Base-by-base conservation (phyloP, 352 stramenopile species). In the Globisporangium sylvaticum region DNA sequence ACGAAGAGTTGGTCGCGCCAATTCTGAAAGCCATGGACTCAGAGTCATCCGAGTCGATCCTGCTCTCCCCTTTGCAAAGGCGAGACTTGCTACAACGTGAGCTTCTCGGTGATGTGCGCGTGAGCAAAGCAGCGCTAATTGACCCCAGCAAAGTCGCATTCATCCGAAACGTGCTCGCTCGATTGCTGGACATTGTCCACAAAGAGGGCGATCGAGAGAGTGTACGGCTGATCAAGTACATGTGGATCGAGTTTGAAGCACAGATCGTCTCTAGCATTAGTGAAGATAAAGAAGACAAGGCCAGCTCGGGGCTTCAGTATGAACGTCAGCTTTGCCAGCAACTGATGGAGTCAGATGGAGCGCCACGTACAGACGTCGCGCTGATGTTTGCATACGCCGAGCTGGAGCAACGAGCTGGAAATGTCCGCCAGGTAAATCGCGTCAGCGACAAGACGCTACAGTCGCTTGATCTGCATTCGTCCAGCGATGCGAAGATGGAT, bases 371-470 rank as follows among this genome's bases (percentile, higher is more conserved):
- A 25, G 67, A 78, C 55, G 68, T 76, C 58, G 32, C 59, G 27
- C 68, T 80, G 53, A 66, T 90, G 62, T 75, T 71, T 55, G 71
- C 78, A 12, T 91, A 94, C 55, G 80, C 83, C 7, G 72, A 80
- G 29, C 34, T 90, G 18, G 85, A 93, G 55, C 65, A 77, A 24
- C 64, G 60, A 10, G n/a, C 85, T 18, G 68, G 74, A 18, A 87
- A 90, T 44, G 46, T 67, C 1, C 76, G 74, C 8, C 78, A 88
- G 58, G 69, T 82, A 20, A 64, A 65, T 34, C 81, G 83, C 12
- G 80, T 90, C 15, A 91, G 81, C 29, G 79, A 85, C 24, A 92
- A 79, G 54, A 88, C 76, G 20, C 32, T 91, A 4, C 58, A 52
- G 29, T 80, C 76, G 25, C 61, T 87, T 3, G 55, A 54, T 12